Conservation (phyloP, 176 grass and related monocot genomes). For the Oryza longistaminata region DNA sequence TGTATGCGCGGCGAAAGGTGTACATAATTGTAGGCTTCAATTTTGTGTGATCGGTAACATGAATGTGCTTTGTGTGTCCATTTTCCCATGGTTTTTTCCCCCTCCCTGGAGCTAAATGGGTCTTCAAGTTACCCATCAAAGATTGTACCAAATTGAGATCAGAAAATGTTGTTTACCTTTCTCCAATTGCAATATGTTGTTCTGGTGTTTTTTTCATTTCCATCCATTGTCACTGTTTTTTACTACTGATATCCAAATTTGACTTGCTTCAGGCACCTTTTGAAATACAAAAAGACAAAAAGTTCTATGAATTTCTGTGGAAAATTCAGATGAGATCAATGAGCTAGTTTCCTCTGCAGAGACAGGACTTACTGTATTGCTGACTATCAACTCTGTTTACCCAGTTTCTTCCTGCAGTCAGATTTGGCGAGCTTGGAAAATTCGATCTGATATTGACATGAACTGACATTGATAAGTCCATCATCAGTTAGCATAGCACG, state of each 20-base stretch:
- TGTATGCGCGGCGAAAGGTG: slow-evolving; percentile 41
- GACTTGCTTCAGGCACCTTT: too few species aligned
- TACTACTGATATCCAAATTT: background rate
- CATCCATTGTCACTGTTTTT: background rate
- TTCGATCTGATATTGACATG: background rate
- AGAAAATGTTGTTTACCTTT: background rate
- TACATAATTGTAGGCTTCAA: slow-evolving; percentile 38
- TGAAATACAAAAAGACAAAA: background rate
- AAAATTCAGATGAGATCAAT: background rate
- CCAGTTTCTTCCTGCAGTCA: slow-evolving; percentile 11
- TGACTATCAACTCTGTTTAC: background rate
- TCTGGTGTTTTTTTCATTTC: background rate
- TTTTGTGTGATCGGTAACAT: slow-evolving; percentile 26
- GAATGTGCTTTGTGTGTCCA: slow-evolving; percentile 25
- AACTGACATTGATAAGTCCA: background rate
- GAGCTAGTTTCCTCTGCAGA: background rate
- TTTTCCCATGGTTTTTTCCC: slow-evolving; percentile 18
- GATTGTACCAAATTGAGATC: slow-evolving; percentile 11
- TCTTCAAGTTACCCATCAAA: slow-evolving; percentile 12
- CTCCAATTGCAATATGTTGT: background rate
- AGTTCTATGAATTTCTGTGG: background rate
- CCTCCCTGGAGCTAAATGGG: slow-evolving; percentile 29
- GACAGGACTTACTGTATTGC: background rate
- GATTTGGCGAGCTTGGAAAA: slow-evolving; percentile 5
- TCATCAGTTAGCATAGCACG: background rate